Percentiles rank a stretch among this genome's conserved stretches.
Evolutionary conservation across 352 stramenopile species (phyloP).

Genomic region (Phytophthora chlamydospora): DNA sequence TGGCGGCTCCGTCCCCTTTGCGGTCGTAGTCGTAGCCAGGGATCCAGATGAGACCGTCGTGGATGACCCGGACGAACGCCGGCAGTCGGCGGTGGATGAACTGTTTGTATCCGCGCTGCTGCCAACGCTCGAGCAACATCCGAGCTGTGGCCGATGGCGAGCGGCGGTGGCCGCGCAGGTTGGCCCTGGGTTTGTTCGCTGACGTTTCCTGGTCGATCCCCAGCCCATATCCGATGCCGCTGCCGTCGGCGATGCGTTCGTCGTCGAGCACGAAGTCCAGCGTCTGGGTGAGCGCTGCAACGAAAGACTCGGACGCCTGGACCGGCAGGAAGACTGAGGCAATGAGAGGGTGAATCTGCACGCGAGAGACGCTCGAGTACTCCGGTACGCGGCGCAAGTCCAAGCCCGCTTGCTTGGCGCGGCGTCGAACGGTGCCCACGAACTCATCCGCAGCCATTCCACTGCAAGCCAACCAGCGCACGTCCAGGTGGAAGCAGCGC

Average conservation of each 20-base stretch:
- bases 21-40: constrained; percentile 79
- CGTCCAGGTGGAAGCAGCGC: constrained; percentile 71
- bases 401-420: constrained; percentile 67
- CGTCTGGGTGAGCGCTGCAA: constrained; percentile 42
- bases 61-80: constrained; percentile 78
- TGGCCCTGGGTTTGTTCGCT: constrained; percentile 21
- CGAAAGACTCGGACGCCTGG: constrained; percentile 34
- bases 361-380: constrained; percentile 70
- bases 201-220: constrained; percentile 57
- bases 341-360: constrained; percentile 79
- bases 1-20: constrained; percentile 38
- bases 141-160: constrained; percentile 45
- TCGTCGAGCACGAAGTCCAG: constrained; percentile 76
- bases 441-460: constrained; percentile 79
- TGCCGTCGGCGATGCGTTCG: constrained; percentile 64
- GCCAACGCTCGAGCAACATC: constrained; percentile 48
- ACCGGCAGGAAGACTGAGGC: constrained; percentile 64
- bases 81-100: constrained; percentile 70
- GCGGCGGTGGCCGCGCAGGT: constrained; percentile 31
- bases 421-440: constrained; percentile 62
- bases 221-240: constrained; percentile 71
- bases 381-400: constrained; percentile 79
- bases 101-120: constrained; percentile 73
- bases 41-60: constrained; percentile 75
- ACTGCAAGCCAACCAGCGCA: constrained; percentile 83